Conservation (phyloP, 495 filamentous ascomycete species). For the Penicillium cosmopolitanum region DNA sequence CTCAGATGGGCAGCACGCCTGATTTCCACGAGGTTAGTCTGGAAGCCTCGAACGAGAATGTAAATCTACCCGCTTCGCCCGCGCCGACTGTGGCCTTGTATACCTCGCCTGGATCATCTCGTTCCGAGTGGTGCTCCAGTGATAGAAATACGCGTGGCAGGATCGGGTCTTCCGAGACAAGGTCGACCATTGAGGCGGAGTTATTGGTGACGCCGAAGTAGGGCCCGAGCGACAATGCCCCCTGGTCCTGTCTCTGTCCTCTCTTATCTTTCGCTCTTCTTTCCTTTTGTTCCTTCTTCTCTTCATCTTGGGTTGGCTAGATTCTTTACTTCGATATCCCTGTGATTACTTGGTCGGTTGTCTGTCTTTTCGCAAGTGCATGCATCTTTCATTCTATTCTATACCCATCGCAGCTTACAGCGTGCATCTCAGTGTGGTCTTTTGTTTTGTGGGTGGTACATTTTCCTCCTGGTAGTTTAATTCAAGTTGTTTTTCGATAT, state of each 20-base stretch:
- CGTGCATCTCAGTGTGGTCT: too few species aligned
- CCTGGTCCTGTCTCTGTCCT: too few species aligned
- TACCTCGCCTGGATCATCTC: too few species aligned
- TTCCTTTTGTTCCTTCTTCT: not conserved
- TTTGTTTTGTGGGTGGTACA: not conserved
- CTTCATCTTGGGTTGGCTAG: not conserved
- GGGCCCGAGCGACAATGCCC: too few species aligned
- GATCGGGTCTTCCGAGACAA: slow-evolving; percentile 7
- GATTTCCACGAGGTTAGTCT: slow-evolving; percentile 27
- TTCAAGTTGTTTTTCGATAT: too few species aligned
- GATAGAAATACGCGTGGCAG: not conserved
- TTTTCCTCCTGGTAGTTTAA: too few species aligned
- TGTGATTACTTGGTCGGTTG: too few species aligned
- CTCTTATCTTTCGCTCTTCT: too few species aligned
- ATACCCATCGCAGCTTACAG: not conserved
- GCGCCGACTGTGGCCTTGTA: not conserved
- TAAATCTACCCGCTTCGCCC: slow-evolving; percentile 1
- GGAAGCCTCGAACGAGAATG: slow-evolving; percentile 20
- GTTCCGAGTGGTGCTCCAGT: too few species aligned
- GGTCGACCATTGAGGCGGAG: slow-evolving; percentile 11
- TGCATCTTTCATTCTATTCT: not conserved
- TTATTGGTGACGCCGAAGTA: slow-evolving; percentile 4
- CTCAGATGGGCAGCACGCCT: slow-evolving; percentile 8
- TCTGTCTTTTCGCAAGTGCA: not conserved
- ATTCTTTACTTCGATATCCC: too few species aligned